These are phyloP conservation scores for Phymatotrichopsis omnivora DNA, from an alignment of 2,329 filamentous ascomycete genomes.

Conservation along the genomic window DNA sequence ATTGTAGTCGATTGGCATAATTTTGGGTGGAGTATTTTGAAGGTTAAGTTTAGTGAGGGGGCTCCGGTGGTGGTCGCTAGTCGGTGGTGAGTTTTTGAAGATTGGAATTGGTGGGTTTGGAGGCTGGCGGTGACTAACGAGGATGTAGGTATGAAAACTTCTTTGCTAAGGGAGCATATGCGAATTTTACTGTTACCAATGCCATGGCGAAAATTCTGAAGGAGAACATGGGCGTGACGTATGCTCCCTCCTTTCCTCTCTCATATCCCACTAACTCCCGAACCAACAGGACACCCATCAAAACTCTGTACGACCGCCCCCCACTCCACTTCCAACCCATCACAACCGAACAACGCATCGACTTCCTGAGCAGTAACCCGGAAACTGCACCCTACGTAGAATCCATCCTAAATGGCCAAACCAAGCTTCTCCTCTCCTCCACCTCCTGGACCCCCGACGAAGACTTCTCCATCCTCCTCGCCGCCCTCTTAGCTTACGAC, in stretches of 20 bases:
- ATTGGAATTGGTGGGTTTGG: too few species aligned
- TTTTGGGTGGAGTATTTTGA: conserved; percentile 90
- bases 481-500: conserved; percentile 64
- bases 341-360: conserved; percentile 40
- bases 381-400: conserved; percentile 52
- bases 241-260: background rate
- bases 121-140: too few species aligned
- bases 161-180: conserved; percentile 57
- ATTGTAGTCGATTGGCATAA: conserved; percentile 98
- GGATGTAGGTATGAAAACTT: conserved; percentile 62
- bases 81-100: conserved; percentile 23
- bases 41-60: conserved; percentile 50
- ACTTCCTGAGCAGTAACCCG: conserved; percentile 55
- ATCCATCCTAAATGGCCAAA: conserved; percentile 48
- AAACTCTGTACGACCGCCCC: conserved; percentile 77
- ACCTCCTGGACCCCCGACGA: conserved; percentile 98
- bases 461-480: conserved; percentile 79
- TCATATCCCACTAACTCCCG: too few species aligned
- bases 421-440: conserved; percentile 72
- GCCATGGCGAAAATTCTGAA: conserved; percentile 52
- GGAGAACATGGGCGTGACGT: conserved; percentile 18
- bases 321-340: conserved; percentile 71
- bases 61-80: too few species aligned
- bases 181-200: conserved; percentile 78
- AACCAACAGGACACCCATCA: conserved; percentile 47